These are phyloP conservation scores for Pseudogymnoascus destructans DNA, from an alignment of 2,329 filamentous ascomycete species.

Conservation along the genomic window DNA sequence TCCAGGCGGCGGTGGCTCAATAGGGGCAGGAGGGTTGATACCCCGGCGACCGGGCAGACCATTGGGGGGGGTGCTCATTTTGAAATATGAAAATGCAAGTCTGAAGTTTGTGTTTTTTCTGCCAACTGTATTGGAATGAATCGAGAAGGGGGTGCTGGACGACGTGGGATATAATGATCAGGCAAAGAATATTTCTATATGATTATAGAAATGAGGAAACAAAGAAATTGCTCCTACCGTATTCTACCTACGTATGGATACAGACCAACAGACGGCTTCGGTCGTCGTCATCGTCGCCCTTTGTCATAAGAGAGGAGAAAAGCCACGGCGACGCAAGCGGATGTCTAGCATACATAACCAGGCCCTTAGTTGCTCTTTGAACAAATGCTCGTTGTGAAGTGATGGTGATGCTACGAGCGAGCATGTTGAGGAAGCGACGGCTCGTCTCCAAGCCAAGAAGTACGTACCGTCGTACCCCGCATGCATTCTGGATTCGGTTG, in stretches of 20 bases:
- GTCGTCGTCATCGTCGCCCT: neutral
- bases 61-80: neutral
- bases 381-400: neutral
- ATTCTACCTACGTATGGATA: neutral
- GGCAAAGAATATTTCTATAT: neutral
- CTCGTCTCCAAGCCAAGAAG: neutral
- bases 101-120: neutral
- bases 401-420: neutral
- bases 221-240: neutral
- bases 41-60: neutral
- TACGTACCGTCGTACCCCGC: constrained; percentile 1
- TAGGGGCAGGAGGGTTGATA: neutral
- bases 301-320: neutral
- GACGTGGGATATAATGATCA: neutral
- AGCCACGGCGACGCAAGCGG: neutral
- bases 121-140: neutral
- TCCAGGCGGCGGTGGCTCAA: neutral
- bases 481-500: constrained; percentile 6
- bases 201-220: constrained; percentile 5
- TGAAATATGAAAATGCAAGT: neutral
- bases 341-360: neutral
- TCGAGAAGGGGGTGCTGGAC: neutral
- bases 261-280: neutral
- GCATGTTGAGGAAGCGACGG: neutral
- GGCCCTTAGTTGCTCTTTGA: neutral